A percentile compares a stretch with the other conserved stretches of the same genome.
Conservation (phyloP, 768 basidiomycete genomes). For the Boletus eberwhitei region DNA sequence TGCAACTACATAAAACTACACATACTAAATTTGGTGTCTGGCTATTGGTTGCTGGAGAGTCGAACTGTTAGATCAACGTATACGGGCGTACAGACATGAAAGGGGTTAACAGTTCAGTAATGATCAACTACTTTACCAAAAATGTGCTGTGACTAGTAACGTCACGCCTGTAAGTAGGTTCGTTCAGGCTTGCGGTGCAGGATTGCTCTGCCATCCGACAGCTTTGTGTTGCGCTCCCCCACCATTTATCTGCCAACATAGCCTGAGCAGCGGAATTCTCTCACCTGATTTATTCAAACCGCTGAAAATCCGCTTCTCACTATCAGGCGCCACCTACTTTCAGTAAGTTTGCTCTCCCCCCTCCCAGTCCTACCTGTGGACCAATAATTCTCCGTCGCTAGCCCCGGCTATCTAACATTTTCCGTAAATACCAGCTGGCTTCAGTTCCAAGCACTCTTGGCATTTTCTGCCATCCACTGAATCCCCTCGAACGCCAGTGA, state of each 20-base stretch:
- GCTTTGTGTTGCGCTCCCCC: slow-evolving; percentile 10
- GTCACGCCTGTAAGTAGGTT: slow-evolving; percentile 38
- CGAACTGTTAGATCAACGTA: background rate
- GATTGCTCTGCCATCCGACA: slow-evolving; percentile 27
- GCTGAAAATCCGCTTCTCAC: slow-evolving; percentile 6
- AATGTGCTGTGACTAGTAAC: slow-evolving; percentile 34
- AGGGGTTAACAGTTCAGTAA: background rate
- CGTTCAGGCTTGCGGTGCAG: slow-evolving; percentile 27
- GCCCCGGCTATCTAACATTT: slow-evolving; percentile 1
- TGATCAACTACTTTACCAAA: slow-evolving; percentile 34
- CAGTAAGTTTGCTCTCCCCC: slow-evolving; percentile 15
- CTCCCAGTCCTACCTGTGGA: slow-evolving; percentile 1
- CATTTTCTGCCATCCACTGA: slow-evolving; percentile 18
- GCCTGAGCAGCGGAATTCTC: slow-evolving; percentile 5
- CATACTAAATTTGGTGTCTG: slow-evolving; percentile 27
- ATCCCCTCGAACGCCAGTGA: slow-evolving; percentile 14
- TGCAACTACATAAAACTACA: slow-evolving; percentile 17
- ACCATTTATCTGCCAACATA: slow-evolving; percentile 9
- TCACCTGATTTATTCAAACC: slow-evolving; percentile 11
- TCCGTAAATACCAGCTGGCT: slow-evolving; percentile 4
- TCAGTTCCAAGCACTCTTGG: slow-evolving; percentile 1
- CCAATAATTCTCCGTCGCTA: slow-evolving; percentile 9
- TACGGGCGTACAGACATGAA: too few species aligned
- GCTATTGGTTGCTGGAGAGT: background rate
- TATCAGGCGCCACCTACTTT: slow-evolving; percentile 4